Conservation (phyloP, 176 grass and related monocot species). For the Oryza punctata region DNA sequence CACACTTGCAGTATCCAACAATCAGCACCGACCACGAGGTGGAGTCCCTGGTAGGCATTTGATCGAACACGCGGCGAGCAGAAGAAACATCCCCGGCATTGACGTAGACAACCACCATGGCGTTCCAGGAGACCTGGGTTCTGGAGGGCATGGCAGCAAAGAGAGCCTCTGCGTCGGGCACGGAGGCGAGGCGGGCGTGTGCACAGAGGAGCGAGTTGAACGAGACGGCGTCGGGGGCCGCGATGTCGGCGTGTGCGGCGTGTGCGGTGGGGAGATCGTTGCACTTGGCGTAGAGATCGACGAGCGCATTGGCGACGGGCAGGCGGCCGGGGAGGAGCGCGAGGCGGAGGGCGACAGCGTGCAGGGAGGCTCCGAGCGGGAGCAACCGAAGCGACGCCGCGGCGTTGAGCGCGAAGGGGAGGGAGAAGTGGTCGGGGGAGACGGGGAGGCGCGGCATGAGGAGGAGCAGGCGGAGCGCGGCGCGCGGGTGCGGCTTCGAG, state of each 20-base stretch:
- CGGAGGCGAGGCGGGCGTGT: constrained; percentile 55
- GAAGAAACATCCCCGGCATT: constrained; percentile 52
- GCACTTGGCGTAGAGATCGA: constrained; percentile 78
- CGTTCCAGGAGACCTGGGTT: constrained; percentile 71
- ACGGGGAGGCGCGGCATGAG: constrained; percentile 61
- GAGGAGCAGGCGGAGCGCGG: constrained; percentile 50
- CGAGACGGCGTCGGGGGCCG: constrained; percentile 49
- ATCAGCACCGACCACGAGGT: constrained; percentile 61
- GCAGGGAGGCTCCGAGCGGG: constrained; percentile 53
- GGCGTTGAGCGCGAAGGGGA: constrained; percentile 77
- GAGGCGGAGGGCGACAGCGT: constrained; percentile 55
- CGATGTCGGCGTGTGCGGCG: constrained; percentile 47
- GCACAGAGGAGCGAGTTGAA: constrained; percentile 68
- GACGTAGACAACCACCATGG: constrained; percentile 67
- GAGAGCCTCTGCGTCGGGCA: constrained; percentile 34
- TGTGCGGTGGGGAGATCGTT: constrained; percentile 44
- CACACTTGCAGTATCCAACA: constrained; percentile 47
- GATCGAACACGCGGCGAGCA: constrained; percentile 49
- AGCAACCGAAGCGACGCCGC: constrained; percentile 46
- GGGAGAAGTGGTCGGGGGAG: constrained; percentile 56
- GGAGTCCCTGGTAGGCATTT: constrained; percentile 53
- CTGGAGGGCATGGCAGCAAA: constrained; percentile 58
- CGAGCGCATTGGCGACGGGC: constrained; percentile 67
- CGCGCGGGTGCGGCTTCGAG: constrained; percentile 47
- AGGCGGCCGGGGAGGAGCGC: constrained; percentile 57